Percentiles rank a stretch among this genome's conserved stretches.
These are phyloP conservation scores for Physaria fendleri DNA, from an alignment of 345 rosid genomes.

Conservation along the genomic window DNA sequence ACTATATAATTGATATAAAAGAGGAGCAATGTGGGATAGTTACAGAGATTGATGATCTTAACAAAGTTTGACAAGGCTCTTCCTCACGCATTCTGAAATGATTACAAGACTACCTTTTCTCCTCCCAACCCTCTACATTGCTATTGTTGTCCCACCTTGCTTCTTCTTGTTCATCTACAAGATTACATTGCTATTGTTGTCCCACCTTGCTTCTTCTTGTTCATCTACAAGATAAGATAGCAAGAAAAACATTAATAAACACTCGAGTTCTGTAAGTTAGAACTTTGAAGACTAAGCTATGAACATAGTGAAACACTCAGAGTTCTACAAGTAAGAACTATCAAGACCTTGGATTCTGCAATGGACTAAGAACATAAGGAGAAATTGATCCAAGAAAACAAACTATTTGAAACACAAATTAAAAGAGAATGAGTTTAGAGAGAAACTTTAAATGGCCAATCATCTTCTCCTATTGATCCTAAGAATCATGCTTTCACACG, in stretches of 20 bases:
- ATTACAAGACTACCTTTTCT: slow-evolving; percentile 7
- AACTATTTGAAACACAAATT: background rate
- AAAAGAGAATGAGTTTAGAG: background rate
- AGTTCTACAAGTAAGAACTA: background rate
- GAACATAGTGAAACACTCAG: too few relatives aligned
- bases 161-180: slow-evolving; percentile 24
- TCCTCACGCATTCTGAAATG: background rate
- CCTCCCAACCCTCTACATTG: slow-evolving; percentile 24
- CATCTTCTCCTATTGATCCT: background rate
- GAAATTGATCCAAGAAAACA: background rate
- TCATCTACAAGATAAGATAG: slow-evolving; percentile 16
- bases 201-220: slow-evolving; percentile 24
- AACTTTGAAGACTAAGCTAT: too few relatives aligned
- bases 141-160: slow-evolving; percentile 19
- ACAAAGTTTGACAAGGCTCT: background rate
- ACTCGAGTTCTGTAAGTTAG: background rate
- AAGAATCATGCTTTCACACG: background rate
- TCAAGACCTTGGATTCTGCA: background rate
- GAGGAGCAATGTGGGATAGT: background rate
- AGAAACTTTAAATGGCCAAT: background rate
- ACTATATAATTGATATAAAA: background rate
- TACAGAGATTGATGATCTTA: slow-evolving; percentile 19
- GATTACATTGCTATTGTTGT: slow-evolving; percentile 1
- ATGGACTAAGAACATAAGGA: background rate
- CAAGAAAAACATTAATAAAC: background rate